Base-by-base conservation (phyloP, 1,284 basidiomycete species). In the Ustilago shanxiensis region DNA sequence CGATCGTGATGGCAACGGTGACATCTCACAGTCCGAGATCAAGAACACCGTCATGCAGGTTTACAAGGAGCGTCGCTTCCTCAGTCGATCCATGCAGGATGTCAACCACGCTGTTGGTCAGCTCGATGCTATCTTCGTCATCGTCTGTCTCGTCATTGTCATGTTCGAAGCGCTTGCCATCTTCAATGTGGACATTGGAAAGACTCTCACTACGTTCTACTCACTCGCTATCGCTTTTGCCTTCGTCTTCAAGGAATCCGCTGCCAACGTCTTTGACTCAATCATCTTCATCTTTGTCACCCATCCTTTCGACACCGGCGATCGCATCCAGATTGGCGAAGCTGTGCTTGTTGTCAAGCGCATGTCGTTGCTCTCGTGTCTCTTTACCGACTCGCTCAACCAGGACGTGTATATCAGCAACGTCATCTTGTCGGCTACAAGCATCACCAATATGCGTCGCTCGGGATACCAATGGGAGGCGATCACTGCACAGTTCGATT, bases 1-100 rank as follows among this genome's bases (percentile, higher is more conserved):
- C 81, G 82, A 84, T 65, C 65, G 88, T 72, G 93, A 93, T 83
- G 89, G 90, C 79, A 93, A 93, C 74, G 92, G 92, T 20, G 93
- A 94, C 83, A 89, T 93, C 62, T 91, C 91, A n/a, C 89, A 91
- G 59, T 88, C 89, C 33, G 93, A 94, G 86, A 90, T 94, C 84
- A 93, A 93, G 87, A 88, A 89, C 50, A 89, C 89, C 29, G 86
- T 93, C 29, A 86, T 93, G 71, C 64, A 78, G 47, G 72, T 74
- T 9, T 85, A 83, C 79, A 85, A 85, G 63, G 83, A 85, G 66
- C 79, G 83, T 45, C 70, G 82, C 14, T 82, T 81, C 69, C 77
- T 85, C 54, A 60, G 72, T 51, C 65, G 75, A 29, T 79, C 79
- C 31, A 81, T 85, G 76, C 79, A 83, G 58, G 83, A 85, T 57